Evolutionary conservation across 306 rosid species (phyloP).

Genomic region (Vigna mungo): DNA sequence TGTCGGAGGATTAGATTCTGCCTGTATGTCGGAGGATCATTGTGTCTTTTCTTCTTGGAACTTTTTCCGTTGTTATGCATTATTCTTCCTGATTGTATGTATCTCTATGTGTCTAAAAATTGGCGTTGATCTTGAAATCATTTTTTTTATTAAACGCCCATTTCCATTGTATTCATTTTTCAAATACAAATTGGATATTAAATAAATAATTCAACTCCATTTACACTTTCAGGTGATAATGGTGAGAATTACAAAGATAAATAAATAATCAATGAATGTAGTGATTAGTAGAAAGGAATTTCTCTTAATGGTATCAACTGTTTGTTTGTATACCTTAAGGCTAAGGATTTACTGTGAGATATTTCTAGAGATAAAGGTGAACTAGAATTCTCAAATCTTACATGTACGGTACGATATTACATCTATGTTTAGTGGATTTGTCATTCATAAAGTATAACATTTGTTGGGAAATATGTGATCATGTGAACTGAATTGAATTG

Average conservation of each 20-base stretch:
- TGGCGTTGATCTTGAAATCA: no score
- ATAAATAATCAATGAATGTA: no score
- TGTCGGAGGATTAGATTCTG: no score
- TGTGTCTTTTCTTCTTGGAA: constrained; percentile 5
- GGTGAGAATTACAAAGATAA: constrained; percentile 79
- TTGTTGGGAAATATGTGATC: no score
- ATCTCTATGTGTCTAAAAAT: no score
- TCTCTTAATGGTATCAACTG: neutral
- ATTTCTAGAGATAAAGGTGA: neutral
- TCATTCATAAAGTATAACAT: no score
- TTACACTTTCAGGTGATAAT: constrained; percentile 70
- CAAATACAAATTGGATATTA: constrained; percentile 23
- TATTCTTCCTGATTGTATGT: neutral
- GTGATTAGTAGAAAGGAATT: neutral
- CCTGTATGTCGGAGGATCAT: constrained; percentile 1
- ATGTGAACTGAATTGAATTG: no score
- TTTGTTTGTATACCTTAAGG: no score
- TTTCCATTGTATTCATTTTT: neutral
- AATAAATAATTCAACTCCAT: constrained; percentile 33
- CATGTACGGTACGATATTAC: no score
- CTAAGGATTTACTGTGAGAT: neutral
- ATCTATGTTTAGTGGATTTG: no score
- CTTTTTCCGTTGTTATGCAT: constrained; percentile 26
- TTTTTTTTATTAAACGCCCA: neutral
- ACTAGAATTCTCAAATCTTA: neutral